These are phyloP conservation scores for Pythium dissimile DNA, from an alignment of 352 stramenopile species.

Conservation along the genomic window DNA sequence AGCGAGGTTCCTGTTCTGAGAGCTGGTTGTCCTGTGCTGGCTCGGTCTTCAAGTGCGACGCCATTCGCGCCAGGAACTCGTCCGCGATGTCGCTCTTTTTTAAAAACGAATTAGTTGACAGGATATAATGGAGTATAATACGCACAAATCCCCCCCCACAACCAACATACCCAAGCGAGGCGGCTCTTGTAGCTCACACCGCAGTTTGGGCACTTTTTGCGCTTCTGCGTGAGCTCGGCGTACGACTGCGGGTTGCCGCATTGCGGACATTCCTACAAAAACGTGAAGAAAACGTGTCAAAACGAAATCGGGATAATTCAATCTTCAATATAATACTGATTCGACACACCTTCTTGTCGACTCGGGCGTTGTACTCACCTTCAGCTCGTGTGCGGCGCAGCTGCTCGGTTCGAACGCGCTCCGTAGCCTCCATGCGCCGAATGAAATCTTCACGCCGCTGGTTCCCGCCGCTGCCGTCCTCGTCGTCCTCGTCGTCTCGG, in stretches of 20 bases:
- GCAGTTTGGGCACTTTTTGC: conserved; percentile 79
- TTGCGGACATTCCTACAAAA: conserved; percentile 47
- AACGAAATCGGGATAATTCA: not conserved
- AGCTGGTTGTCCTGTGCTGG: conserved; percentile 18
- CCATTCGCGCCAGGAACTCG: conserved; percentile 64
- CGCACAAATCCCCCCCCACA: not conserved
- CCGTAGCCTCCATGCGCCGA: conserved; percentile 65
- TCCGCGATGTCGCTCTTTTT: conserved; percentile 48
- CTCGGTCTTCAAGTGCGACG: conserved; percentile 21
- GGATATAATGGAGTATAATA: not conserved
- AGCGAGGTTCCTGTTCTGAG: not conserved
- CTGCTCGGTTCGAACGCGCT: conserved; percentile 51
- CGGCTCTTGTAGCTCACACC: conserved; percentile 61
- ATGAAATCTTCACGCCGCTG: conserved; percentile 58
- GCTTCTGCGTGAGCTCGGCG: conserved; percentile 71
- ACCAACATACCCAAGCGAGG: conserved; percentile 53
- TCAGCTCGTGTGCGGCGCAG: conserved; percentile 62
- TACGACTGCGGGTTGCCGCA: conserved; percentile 76
- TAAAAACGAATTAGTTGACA: not conserved
- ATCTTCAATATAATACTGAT: not conserved
- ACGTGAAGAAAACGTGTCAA: not conserved
- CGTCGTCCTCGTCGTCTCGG: conserved; percentile 34
- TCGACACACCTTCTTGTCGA: conserved; percentile 63
- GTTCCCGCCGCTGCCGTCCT: conserved; percentile 31
- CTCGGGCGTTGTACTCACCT: conserved; percentile 40